Percentiles rank a stretch among this genome's conserved stretches.
Evolutionary conservation across 2,329 filamentous ascomycete genomes (phyloP).

Genomic region (Huntiella decipiens): DNA sequence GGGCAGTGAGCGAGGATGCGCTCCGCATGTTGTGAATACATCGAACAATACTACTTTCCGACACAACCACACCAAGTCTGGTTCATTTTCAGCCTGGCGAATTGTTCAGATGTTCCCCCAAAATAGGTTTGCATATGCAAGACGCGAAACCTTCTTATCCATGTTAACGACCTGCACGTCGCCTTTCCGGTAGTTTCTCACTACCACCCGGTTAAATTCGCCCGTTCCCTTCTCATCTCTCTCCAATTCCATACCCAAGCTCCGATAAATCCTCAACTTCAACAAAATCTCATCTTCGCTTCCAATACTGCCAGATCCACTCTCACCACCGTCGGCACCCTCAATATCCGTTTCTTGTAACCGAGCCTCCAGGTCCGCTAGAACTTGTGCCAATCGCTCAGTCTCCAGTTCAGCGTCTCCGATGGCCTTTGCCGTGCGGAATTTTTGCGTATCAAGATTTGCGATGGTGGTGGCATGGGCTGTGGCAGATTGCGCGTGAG

Average conservation of each 20-base stretch:
- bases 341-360: constrained; percentile 72
- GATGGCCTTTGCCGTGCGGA: constrained; percentile 80
- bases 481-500: constrained; percentile 46
- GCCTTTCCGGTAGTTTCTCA: constrained; percentile 68
- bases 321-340: constrained; percentile 52
- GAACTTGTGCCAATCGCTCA: constrained; percentile 68
- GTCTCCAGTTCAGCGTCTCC: constrained; percentile 82
- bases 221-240: constrained; percentile 47
- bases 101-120: constrained; percentile 63
- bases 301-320: constrained; percentile 20
- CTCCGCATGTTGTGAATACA: not conserved
- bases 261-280: constrained; percentile 77
- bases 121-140: constrained; percentile 90
- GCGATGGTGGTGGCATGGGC: constrained; percentile 72
- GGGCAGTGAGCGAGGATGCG: constrained; percentile 6
- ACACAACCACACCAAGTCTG: constrained; percentile 3
- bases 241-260: constrained; percentile 77
- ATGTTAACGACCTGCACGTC: constrained; percentile 92
- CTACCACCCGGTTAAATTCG: constrained; percentile 68
- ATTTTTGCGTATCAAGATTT: constrained; percentile 79
- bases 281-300: constrained; percentile 49
- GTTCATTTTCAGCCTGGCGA: not conserved
- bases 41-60: constrained; percentile 1
- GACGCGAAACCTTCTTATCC: constrained; percentile 76
- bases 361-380: constrained; percentile 53